phyloP scores from a whole-genome alignment of 352 stramenopile genomes.

The Plasmopara viticola region DNA sequence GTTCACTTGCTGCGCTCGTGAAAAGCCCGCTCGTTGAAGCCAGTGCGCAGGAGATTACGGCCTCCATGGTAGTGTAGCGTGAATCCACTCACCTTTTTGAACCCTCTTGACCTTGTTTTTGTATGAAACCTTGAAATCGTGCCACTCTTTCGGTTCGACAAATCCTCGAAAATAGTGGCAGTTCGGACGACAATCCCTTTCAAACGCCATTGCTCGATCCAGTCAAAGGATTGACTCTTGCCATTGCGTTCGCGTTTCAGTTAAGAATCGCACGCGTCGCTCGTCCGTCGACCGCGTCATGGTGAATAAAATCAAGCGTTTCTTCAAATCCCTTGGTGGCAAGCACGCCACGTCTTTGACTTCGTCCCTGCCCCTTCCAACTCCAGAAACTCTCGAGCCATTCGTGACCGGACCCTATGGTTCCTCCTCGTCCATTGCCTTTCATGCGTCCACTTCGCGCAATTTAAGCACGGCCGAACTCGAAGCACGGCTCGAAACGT shows the following conservation, averaged over 20 bases:
- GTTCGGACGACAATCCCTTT: no score
- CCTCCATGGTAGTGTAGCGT: conserved; percentile 16
- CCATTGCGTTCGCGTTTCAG: no score
- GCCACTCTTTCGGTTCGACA: no score
- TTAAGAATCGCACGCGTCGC: no score
- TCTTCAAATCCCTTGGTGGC: conserved; percentile 41
- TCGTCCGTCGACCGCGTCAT: conserved; percentile 8
- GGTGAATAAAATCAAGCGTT: conserved; percentile 49
- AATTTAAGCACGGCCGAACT: conserved; percentile 24
- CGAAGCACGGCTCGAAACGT: conserved; percentile 26
- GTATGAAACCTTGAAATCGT: no score
- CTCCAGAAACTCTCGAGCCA: conserved; percentile 7
- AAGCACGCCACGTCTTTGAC: conserved; percentile 26
- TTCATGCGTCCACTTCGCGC: conserved; percentile 25
- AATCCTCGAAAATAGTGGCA: background rate
- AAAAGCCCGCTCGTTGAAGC: conserved; percentile 7
- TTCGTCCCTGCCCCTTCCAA: conserved; percentile 2
- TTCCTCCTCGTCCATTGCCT: conserved; percentile 29
- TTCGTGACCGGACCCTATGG: conserved; percentile 33
- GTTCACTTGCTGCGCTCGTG: conserved; percentile 4
- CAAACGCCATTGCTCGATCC: no score
- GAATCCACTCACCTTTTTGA: background rate
- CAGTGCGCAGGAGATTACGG: conserved; percentile 19
- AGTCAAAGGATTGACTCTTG: no score
- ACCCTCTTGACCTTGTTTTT: no score